Percentiles rank a stretch among this genome's conserved stretches.
These are phyloP conservation scores for Chlamydomonas sp. DNA, from an alignment of 139 green algal species.

Conservation along the genomic window DNA sequence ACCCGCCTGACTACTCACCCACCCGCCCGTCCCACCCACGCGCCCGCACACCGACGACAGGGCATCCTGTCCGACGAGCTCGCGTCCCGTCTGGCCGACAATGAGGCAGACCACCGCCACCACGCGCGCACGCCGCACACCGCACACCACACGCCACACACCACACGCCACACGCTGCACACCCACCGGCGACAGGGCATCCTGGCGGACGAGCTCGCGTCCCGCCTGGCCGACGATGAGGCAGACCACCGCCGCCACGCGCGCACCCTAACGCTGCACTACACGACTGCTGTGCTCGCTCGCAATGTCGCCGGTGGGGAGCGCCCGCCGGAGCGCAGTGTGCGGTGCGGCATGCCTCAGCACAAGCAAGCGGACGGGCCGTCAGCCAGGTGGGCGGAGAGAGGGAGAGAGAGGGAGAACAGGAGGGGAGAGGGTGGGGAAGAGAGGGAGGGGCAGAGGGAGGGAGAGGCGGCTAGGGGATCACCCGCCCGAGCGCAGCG, in stretches of 20 bases:
- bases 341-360: constrained; percentile 42
- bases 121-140: constrained; percentile 39
- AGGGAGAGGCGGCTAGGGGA: no score
- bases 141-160: no score
- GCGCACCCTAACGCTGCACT: constrained; percentile 39
- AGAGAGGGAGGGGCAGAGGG: no score
- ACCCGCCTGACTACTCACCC: neutral
- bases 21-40: neutral
- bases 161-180: no score
- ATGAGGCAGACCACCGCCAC: constrained; percentile 43
- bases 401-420: no score
- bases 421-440: no score
- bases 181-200: constrained; percentile 54
- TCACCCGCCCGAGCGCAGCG: no score
- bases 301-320: neutral
- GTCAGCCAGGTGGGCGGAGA: neutral
- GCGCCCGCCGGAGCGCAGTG: constrained; percentile 33
- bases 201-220: constrained; percentile 66
- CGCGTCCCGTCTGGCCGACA: constrained; percentile 40
- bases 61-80: constrained; percentile 53
- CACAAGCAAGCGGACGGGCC: neutral
- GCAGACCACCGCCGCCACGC: constrained; percentile 36
- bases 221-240: constrained; percentile 48
- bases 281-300: neutral
- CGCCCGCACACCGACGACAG: neutral